Percentiles rank a stretch among this genome's conserved stretches.
phyloP scores from a whole-genome alignment of 75 land plant species.

The Cryptomeria japonica region DNA sequence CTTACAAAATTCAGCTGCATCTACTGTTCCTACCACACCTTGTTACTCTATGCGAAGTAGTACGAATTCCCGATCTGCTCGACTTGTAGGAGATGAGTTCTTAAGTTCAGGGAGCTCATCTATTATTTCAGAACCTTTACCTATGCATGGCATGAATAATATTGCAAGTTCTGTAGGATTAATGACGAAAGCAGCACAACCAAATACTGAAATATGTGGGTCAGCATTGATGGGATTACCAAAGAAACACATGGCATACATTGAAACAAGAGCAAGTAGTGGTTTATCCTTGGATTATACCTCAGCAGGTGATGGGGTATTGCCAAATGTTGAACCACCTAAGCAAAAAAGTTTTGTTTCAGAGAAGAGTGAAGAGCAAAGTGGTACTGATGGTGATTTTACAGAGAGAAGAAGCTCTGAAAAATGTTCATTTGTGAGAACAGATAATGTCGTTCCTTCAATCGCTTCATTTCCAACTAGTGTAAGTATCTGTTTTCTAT shows the following conservation, averaged over 20 bases:
- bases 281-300: conserved; percentile 14
- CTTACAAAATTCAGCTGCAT: not conserved
- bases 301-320: not conserved
- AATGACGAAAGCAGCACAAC: conserved; percentile 6
- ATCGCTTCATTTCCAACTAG: conserved; percentile 17
- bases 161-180: conserved; percentile 15
- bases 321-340: conserved; percentile 18
- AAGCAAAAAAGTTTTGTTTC: conserved; percentile 16
- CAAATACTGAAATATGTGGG: conserved; percentile 27
- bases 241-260: conserved; percentile 53
- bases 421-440: conserved; percentile 13
- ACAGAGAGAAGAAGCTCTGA: conserved; percentile 26
- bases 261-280: conserved; percentile 41
- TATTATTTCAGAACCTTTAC: conserved; percentile 18
- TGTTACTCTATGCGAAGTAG: not conserved
- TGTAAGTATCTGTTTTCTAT: conserved; percentile 16
- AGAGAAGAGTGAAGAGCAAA: conserved; percentile 24
- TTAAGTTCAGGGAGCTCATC: conserved; percentile 17
- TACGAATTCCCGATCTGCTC: not conserved
- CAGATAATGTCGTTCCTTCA: conserved; percentile 17
- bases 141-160: conserved; percentile 10
- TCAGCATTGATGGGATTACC: conserved; percentile 15
- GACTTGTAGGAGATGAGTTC: conserved; percentile 5
- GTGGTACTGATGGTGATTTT: conserved; percentile 12
- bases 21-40: not conserved